Base-by-base conservation (phyloP, 805 yeast species). In the Blastobotrys muscicola region DNA sequence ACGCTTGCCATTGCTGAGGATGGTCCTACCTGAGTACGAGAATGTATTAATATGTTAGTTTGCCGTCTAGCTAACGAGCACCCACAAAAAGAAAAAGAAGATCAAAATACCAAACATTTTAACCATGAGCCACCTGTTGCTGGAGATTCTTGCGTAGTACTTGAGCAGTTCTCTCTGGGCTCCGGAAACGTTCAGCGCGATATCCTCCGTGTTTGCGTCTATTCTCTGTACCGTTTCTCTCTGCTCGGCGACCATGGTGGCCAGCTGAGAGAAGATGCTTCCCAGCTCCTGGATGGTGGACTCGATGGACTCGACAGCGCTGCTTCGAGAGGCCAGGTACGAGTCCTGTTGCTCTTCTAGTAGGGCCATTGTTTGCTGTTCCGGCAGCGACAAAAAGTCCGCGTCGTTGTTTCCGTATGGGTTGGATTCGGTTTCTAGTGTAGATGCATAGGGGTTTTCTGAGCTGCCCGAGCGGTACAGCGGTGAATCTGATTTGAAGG, bases 231-330 rank as follows among this genome's bases (percentile, higher is more conserved):
- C 90, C 11, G 83, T 84, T 55, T 92, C 98, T 34, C 97, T 90
- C 65, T 92, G 98, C 62, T 92, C 97, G 49, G 85, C 87, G 6
- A 92, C 97, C 97, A 92, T 90, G 1, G 94, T 82, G 4, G 97
- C 95, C 54, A 92, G 71, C 64, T 92, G 98, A 55, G 85, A 90
- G 67, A 92, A 92, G 47, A 92, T 71, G 40, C 84, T 82, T 36
- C 98, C 98, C 39, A 92, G 95, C 62, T 92, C 97, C 57, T 90
- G 90, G 48, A 92, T 92, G 0, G 98, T 92, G n/a, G 86, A 75
- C 60, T 92, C 98, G 41, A 92, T 92, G 0, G 97, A 85, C 59
- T 90, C 97, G 41, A 92, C 96, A 0, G 98, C 98, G 38, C 80
- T 62, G 54, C 80, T 81, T 56, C 98, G 74, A 52, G 83, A 92